Base-by-base conservation (phyloP, 306 rosid genomes). In the Geum urbanum region DNA sequence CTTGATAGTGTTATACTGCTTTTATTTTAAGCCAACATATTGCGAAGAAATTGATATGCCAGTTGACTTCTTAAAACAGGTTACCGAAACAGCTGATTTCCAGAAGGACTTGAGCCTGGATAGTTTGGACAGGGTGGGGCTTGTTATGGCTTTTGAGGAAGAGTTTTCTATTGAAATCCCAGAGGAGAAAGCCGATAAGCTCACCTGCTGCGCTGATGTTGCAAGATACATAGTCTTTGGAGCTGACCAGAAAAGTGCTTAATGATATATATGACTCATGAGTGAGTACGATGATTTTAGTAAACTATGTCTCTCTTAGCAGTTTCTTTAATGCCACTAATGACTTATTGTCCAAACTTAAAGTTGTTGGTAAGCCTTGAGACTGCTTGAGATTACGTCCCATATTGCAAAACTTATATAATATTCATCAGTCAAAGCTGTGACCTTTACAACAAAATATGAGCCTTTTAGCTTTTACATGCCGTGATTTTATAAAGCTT, bases 91-190 rank as follows among this genome's bases (percentile, higher is more conserved):
- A 20, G 94, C 96, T 64, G 86, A 91, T 82, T 91, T 91, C 76
- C 91, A 80, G 65, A 87, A 91, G 63, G 97, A 91, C 72, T 79
- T 91, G 74, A 87, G 77, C 80, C 81, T 91, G 67, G 96, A 91
- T 85, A 89, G 91, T 81, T 76, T 89, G 70, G 97, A 91, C 74
- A 69, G 86, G 67, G 92, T 86, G 74, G 96, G 86, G 86, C 87
- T 91, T 52, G 87, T 91, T 61, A 91, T 88, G 97, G 87, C 91
- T 47, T 74, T 89, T 56, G 91, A 87, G 80, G 85, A 89, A 76
- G 97, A 87, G 37, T 87, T 89, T 75, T 89, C 94, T 39, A 57
- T 91, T 66, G 96, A 91, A 71, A 91, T 87, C 71, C 90, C 92
- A 3, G 94, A 89, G n/a, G 91, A 89, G 76, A 68, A 87, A 64